Percentiles rank a stretch among this genome's conserved stretches.
Evolutionary conservation across 1,139 yeast species (phyloP).

Genomic region (Kurtzmaniella quercitrusa): DNA sequence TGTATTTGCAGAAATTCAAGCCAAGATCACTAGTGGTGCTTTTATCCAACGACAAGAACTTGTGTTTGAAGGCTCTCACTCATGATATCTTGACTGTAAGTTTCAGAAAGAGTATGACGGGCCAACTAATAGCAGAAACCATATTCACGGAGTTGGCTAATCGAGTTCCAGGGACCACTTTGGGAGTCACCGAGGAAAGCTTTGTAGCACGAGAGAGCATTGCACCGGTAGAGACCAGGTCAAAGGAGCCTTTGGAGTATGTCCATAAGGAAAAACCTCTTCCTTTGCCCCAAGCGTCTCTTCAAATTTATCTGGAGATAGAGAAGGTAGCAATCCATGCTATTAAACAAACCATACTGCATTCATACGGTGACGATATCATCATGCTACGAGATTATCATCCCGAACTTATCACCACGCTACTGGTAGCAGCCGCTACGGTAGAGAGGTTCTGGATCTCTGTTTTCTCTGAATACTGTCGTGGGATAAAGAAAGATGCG

Average conservation of each 20-base stretch:
- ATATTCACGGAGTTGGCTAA: slow-evolving; percentile 39
- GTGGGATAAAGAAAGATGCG: background rate
- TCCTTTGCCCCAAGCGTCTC: background rate
- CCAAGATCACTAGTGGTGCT: slow-evolving; percentile 51
- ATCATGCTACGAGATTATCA: slow-evolving; percentile 46
- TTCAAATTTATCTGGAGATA: slow-evolving; percentile 34
- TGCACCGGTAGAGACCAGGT: background rate
- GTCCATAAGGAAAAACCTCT: slow-evolving; percentile 1
- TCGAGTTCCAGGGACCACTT: slow-evolving; percentile 11
- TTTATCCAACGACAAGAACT: slow-evolving; percentile 77
- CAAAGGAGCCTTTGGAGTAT: background rate
- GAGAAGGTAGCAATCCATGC: slow-evolving; percentile 40
- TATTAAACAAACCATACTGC: slow-evolving; percentile 49
- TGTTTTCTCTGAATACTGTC: slow-evolving; percentile 50
- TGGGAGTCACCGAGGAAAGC: background rate
- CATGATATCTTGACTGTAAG: slow-evolving; percentile 69
- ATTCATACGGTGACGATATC: slow-evolving; percentile 56
- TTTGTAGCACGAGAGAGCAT: background rate
- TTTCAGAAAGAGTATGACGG: slow-evolving; percentile 55
- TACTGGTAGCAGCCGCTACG: slow-evolving; percentile 15
- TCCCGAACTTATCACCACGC: background rate
- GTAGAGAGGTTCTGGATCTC: slow-evolving; percentile 52
- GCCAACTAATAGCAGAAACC: slow-evolving; percentile 50
- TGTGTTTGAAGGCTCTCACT: slow-evolving; percentile 72
- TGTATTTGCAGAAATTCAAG: slow-evolving; percentile 48